These are phyloP conservation scores for Apophysomyces variabilis DNA, from an alignment of 371 early-diverging fungal genomes.

Conservation along the genomic window DNA sequence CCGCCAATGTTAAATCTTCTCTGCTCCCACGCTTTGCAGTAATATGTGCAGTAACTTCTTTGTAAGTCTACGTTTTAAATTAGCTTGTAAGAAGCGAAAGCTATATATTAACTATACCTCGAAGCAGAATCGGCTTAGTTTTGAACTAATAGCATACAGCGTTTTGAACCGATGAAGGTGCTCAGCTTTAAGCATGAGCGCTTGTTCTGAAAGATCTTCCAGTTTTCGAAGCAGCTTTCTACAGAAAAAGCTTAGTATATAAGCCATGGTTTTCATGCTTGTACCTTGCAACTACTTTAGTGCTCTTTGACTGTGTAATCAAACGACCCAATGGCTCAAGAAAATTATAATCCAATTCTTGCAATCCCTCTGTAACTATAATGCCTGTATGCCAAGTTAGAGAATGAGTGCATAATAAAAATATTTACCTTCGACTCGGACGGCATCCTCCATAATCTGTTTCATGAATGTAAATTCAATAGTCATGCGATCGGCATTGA, in stretches of 20 bases:
- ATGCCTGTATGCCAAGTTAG: constrained; percentile 28
- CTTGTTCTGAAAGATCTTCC: constrained; percentile 66
- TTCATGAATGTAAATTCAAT: constrained; percentile 62
- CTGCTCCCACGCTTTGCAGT: constrained; percentile 45
- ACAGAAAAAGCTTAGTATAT: not conserved
- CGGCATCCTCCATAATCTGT: constrained; percentile 39
- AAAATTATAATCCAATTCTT: constrained; percentile 61
- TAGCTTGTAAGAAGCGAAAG: not conserved
- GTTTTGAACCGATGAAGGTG: constrained; percentile 56
- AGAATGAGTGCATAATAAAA: not conserved
- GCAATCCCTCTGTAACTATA: constrained; percentile 45
- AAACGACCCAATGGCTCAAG: constrained; percentile 60
- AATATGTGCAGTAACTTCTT: constrained; percentile 35
- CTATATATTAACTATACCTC: constrained; percentile 25
- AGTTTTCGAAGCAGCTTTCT: constrained; percentile 69
- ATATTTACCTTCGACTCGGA: constrained; percentile 32
- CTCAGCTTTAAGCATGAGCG: constrained; percentile 58
- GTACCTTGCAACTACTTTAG: constrained; percentile 63
- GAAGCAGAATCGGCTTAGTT: constrained; percentile 52
- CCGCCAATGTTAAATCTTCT: constrained; percentile 44
- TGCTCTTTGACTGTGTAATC: constrained; percentile 63
- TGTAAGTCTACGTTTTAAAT: constrained; percentile 20
- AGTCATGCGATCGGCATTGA: constrained; percentile 68
- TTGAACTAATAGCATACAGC: constrained; percentile 54
- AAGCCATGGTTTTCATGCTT: not conserved